Conservation (phyloP, 73 alveolate species). For the Paramecium primaurelia region DNA sequence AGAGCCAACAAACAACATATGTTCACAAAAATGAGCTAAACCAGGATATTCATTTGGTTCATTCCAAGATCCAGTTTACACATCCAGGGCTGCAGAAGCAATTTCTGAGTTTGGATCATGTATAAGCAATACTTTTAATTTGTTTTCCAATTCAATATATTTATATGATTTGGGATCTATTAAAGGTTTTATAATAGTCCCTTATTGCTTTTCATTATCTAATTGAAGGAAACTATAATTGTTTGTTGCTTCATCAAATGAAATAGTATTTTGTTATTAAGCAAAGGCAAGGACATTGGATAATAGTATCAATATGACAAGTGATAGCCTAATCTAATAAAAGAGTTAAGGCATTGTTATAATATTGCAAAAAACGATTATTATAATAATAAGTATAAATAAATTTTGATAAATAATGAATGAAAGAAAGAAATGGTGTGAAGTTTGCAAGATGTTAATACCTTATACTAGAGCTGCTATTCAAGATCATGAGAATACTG, state of each 20-base stretch:
- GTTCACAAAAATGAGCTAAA: conserved; percentile 71
- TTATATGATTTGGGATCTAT: conserved; percentile 2
- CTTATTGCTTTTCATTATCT: background rate
- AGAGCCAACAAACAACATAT: conserved; percentile 66
- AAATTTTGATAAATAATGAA: background rate
- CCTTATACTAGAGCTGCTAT: conserved; percentile 34
- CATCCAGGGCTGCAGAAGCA: conserved; percentile 74
- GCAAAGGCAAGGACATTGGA: background rate
- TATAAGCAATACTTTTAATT: conserved; percentile 64
- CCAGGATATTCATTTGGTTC: conserved; percentile 76
- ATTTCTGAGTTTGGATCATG: conserved; percentile 70
- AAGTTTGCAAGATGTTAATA: conserved; percentile 16
- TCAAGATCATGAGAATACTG: conserved; percentile 21
- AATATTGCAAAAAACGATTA: background rate
- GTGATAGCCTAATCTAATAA: background rate
- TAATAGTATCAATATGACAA: background rate
- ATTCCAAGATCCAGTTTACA: conserved; percentile 68
- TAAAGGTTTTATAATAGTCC: background rate
- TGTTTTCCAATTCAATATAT: conserved; percentile 57
- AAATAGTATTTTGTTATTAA: background rate
- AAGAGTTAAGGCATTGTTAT: background rate
- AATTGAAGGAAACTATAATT: background rate
- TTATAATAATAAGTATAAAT: background rate
- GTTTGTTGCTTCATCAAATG: background rate
- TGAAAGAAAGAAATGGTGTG: conserved; percentile 48